Percentiles rank a stretch among this genome's conserved stretches.
Conservation (phyloP, 768 basidiomycete species). For the Cystofilobasidium bisporidii region DNA sequence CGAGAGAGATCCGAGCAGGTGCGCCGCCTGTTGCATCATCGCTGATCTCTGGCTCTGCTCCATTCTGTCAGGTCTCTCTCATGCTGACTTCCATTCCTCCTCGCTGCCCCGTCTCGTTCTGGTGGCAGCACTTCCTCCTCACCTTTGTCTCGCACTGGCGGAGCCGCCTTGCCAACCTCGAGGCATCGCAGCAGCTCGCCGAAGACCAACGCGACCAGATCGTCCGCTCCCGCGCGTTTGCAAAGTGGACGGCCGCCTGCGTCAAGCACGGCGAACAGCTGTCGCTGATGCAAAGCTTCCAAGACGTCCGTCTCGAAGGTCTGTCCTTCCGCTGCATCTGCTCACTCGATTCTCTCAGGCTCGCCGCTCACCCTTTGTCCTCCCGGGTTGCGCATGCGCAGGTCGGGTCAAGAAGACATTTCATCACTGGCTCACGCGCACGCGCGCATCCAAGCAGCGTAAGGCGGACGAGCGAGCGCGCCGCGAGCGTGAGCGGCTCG, state of each 20-base stretch:
- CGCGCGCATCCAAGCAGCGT: conserved; percentile 42
- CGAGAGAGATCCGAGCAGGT: background rate
- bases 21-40: background rate
- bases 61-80: too few species aligned
- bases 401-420: background rate
- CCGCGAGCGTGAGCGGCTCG: conserved; percentile 54
- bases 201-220: background rate
- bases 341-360: too few species aligned
- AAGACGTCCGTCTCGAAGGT: conserved; percentile 72
- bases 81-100: background rate
- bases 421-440: background rate
- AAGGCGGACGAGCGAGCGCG: conserved; percentile 52
- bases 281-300: conserved; percentile 74
- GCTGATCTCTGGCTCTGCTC: too few species aligned
- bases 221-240: conserved; percentile 43
- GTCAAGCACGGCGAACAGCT: conserved; percentile 59
- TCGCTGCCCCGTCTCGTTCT: background rate
- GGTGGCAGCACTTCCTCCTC: background rate
- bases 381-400: background rate
- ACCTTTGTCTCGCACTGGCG: background rate
- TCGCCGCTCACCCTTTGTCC: background rate
- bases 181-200: background rate
- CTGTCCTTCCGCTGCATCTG: conserved; percentile 31
- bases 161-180: background rate
- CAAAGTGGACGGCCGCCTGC: conserved; percentile 59